Evolutionary conservation across 176 grass and related monocot species (phyloP).

Genomic region (Aechmea fasciata): DNA sequence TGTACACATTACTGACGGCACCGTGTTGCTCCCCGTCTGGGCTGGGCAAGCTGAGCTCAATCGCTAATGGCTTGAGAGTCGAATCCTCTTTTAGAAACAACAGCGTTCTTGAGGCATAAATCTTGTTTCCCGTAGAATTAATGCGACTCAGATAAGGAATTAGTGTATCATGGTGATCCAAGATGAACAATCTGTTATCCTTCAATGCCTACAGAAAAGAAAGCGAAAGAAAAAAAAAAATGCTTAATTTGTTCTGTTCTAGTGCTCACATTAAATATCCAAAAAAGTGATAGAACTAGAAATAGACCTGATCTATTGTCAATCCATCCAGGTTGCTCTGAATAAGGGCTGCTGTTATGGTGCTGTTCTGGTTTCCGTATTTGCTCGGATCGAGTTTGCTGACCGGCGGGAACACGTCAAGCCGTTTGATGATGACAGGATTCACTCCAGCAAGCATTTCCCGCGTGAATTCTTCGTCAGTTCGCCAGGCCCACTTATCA

Average conservation of each 20-base stretch:
- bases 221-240: too few relatives aligned
- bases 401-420: conserved; percentile 62
- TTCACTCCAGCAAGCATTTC: conserved; percentile 92
- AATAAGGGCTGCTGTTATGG: conserved; percentile 50
- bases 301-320: conserved; percentile 33
- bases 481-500: conserved; percentile 49
- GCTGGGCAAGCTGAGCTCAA: conserved; percentile 62
- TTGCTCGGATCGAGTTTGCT: conserved; percentile 60
- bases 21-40: conserved; percentile 20
- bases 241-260: too few relatives aligned
- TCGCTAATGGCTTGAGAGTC: conserved; percentile 49
- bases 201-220: conserved; percentile 35
- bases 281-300: background rate
- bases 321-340: conserved; percentile 52
- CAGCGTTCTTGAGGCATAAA: conserved; percentile 78
- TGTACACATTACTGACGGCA: conserved; percentile 60
- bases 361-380: conserved; percentile 79
- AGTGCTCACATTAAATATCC: too few relatives aligned
- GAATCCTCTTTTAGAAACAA: conserved; percentile 54
- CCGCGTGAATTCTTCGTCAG: conserved; percentile 78
- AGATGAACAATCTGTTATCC: conserved; percentile 49
- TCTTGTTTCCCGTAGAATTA: conserved; percentile 48
- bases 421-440: conserved; percentile 49
- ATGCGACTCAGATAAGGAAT: conserved; percentile 68
- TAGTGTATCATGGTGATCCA: conserved; percentile 82